Evolutionary conservation across 2,329 filamentous ascomycete genomes (phyloP), one percentile per base, ranked within the genome.

Genomic region (Falciphora oryzae): DNA sequence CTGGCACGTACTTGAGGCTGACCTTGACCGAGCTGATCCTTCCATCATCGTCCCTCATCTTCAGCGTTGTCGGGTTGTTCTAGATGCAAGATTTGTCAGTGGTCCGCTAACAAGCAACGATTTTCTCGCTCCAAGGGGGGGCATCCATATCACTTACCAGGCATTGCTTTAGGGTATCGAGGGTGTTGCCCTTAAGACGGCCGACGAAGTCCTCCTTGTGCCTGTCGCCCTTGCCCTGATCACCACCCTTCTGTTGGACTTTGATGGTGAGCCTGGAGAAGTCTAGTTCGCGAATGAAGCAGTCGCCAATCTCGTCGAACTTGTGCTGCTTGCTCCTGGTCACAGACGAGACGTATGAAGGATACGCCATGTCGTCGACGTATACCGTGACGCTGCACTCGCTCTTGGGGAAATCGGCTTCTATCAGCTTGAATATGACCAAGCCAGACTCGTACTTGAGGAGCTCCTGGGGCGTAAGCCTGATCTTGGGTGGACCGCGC

Each of bases 261-360:
- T 93, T 91, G 68, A 99, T 83, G 0, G 93, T 98, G 65, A 99
- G 87, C 69, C 90, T 91, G 3, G 95, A 99, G 71, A 97, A 93
- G 68, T 99, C 96, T n/a, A 99, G 83, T 76, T 99, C 95, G 67
- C 95, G 92, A 66, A 99, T 91, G 77, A 99, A 93, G 64, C 93
- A 95, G 76, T 99, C 95, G 61, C 94, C 93, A 72, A 93, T 93
- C 77, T 99, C 95, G 70, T 95, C 91, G 75, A 98, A 92, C 63
- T 86, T 90, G 73, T 88, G 85, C 14, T 83, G 79, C 70, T 83
- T 89, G 57, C 82, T 84, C 72, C 86, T 88, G 38, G 93, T 89
- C 68, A 88, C 92, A 1, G 90, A 87, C 14, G 93, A 96, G 1
- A 86, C 83, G 74, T 97, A 98, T 0, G 93, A 90, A 0, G 95